Percentiles rank a stretch among this genome's conserved stretches.
Evolutionary conservation across 257 asterid species (phyloP).

Genomic region (Rehmannia glutinosa): DNA sequence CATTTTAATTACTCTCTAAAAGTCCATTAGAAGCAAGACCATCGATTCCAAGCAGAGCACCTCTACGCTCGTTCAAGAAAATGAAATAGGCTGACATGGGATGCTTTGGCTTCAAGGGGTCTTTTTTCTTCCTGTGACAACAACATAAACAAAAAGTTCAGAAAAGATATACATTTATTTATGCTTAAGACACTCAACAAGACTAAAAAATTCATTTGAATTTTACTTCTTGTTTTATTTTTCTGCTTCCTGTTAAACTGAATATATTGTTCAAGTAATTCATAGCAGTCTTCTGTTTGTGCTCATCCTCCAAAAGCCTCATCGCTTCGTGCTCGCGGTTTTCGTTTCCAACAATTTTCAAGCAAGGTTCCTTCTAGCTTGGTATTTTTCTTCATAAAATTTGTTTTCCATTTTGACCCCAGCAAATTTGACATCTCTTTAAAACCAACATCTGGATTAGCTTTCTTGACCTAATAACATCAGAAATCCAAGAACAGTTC

Average conservation of each 20-base stretch:
- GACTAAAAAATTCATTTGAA: neutral
- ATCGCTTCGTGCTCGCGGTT: conserved; percentile 83
- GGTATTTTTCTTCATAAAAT: conserved; percentile 82
- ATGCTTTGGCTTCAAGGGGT: conserved; percentile 86
- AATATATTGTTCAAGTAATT: conserved; percentile 80
- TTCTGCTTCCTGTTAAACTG: conserved; percentile 67
- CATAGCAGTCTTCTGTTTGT: conserved; percentile 83
- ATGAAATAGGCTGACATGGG: conserved; percentile 79
- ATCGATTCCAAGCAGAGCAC: conserved; percentile 47
- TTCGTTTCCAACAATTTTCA: conserved; percentile 63
- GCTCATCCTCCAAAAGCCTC: conserved; percentile 85
- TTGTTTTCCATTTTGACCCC: conserved; percentile 78
- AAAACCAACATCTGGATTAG: conserved; percentile 68
- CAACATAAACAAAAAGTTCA: neutral
- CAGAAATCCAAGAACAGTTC: neutral
- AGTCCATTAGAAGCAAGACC: too few relatives aligned
- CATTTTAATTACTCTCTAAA: too few relatives aligned
- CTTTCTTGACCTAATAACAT: conserved; percentile 57
- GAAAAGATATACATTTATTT: neutral
- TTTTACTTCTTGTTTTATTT: conserved; percentile 58
- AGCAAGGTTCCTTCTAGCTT: conserved; percentile 65
- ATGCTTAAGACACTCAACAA: neutral
- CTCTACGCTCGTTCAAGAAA: conserved; percentile 61
- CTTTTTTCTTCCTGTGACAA: conserved; percentile 71
- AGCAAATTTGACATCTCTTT: conserved; percentile 60